Evolutionary conservation across 805 yeast species (phyloP), one percentile per base, ranked within the genome.

Genomic region (Lipomyces spencermartinsiae): DNA sequence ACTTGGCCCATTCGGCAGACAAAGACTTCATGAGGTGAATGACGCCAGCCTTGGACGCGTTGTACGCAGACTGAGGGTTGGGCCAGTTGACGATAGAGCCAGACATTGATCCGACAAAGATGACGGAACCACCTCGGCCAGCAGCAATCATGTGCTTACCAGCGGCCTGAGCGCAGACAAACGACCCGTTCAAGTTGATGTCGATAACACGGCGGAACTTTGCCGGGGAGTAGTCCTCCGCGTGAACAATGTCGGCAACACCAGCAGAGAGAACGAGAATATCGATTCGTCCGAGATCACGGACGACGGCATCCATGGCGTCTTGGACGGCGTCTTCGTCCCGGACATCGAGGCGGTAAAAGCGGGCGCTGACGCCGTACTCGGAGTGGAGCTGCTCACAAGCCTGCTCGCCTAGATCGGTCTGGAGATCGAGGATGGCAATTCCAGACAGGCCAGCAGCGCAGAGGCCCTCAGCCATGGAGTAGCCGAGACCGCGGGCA

Each of bases 1-100:
- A 84, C 68, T 85, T 86, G 62, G 91, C 91, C 91, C 91, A 87
- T 79, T 87, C 91, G 68, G 89, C 87, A 39, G 91, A 90, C 73
- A 87, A 83, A n/a, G 90, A 86, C 78, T 86, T 82, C 74, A 83
- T 86, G 79, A 88, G 82, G 79, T 88, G 91, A 71, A 85, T 84
- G 51, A 88, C 91, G 68, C 87, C 91, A 39, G 91, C 91, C 82
- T 88, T 87, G 74, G 90, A 85, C 81, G 89, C 89, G 80, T 88
- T 88, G 83, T 87, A 88, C 77, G 89, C 88, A 70, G 83, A 79
- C 79, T 87, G 91, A 12, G 90, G 90, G 79, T 87, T 90, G 55
- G 91, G 91, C 83, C 87, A 88, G 81, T 87, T 87, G 75, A 87
- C 91, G 71, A 87, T 87, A 69, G 87, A 83, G 53, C 89, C 91